These are phyloP conservation scores for Candida sanyaensis DNA, from an alignment of 1,139 yeast species.

Conservation along the genomic window DNA sequence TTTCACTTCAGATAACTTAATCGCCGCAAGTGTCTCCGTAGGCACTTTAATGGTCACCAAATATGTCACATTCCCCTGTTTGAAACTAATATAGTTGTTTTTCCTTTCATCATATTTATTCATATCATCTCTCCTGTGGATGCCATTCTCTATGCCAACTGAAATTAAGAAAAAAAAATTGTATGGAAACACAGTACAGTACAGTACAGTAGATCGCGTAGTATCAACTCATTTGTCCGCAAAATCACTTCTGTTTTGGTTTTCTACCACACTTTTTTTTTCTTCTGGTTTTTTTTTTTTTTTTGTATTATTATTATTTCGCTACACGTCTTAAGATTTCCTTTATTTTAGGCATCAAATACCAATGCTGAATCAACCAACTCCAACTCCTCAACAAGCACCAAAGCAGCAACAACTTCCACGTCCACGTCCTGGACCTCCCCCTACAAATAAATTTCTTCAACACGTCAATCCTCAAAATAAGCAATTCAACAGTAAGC, in stretches of 20 bases:
- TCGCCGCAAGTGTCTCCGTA: constrained; percentile 9
- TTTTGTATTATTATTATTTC: neutral
- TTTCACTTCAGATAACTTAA: constrained; percentile 10
- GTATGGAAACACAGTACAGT: no score
- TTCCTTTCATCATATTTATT: neutral
- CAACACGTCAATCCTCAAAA: neutral
- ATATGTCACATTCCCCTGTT: neutral
- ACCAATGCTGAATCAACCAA: constrained; percentile 2
- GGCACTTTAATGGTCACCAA: constrained; percentile 7
- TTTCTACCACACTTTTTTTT: neutral
- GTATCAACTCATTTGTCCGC: no score
- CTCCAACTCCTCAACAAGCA: neutral
- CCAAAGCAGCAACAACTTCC: constrained; percentile 5
- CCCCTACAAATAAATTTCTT: neutral
- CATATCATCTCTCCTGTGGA: no score
- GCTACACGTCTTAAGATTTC: neutral
- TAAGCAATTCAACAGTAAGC: constrained; percentile 5
- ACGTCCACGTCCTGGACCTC: constrained; percentile 4
- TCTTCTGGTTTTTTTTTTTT: neutral
- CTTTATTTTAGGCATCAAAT: neutral
- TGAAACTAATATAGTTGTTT: neutral
- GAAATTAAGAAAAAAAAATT: no score
- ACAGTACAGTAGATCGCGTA: neutral
- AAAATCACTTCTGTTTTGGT: neutral
- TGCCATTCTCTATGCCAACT: no score